Conservation (phyloP, 768 basidiomycete genomes). For the Leccinum rimulosum region DNA sequence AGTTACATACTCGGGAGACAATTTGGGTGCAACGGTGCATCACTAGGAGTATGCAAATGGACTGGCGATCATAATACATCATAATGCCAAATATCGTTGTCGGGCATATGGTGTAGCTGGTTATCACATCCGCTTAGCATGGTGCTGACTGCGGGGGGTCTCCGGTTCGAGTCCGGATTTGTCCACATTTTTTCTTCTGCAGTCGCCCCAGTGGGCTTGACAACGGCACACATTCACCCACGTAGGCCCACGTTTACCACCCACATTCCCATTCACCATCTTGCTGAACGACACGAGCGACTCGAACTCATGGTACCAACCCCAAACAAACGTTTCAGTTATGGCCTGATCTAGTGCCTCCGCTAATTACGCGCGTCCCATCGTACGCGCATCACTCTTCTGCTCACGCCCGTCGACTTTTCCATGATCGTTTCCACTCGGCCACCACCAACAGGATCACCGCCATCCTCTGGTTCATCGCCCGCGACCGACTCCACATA, state of each 20-base stretch:
- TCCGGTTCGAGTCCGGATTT: constrained; percentile 42
- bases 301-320: too few species aligned
- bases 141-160: constrained; percentile 36
- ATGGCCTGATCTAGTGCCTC: background rate
- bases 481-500: constrained; percentile 36
- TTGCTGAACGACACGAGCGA: too few species aligned
- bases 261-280: too few species aligned
- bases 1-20: too few species aligned
- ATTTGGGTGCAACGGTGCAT: too few species aligned
- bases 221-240: too few species aligned
- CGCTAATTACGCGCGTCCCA: constrained; percentile 41
- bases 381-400: constrained; percentile 61
- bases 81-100: background rate
- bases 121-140: constrained; percentile 42
- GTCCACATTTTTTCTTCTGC: constrained; percentile 21
- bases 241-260: too few species aligned
- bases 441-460: constrained; percentile 30
- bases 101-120: constrained; percentile 41
- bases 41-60: too few species aligned
- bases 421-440: constrained; percentile 63
- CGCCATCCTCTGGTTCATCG: background rate
- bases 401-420: constrained; percentile 62
- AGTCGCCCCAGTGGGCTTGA: too few species aligned
- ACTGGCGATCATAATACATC: too few species aligned
- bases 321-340: too few species aligned